These are phyloP conservation scores for Babesia bovis DNA, from an alignment of 169 alveolate species.

Conservation along the genomic window DNA sequence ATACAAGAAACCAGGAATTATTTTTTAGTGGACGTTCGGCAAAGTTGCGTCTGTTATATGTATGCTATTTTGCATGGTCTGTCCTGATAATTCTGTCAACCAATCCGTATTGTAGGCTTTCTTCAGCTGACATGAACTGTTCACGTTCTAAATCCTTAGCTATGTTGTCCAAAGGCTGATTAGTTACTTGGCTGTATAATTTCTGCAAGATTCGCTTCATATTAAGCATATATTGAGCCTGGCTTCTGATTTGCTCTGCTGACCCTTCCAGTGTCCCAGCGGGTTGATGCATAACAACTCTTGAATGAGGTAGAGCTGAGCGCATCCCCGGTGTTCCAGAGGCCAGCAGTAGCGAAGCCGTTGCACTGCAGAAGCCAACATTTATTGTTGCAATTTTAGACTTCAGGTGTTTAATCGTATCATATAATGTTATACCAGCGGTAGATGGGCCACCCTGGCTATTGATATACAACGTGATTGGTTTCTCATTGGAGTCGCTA, in stretches of 20 bases:
- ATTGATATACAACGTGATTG: conserved; percentile 62
- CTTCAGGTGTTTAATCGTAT: conserved; percentile 62
- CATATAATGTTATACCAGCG: conserved; percentile 68
- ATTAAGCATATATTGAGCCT: conserved; percentile 37
- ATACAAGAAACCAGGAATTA: too few species aligned
- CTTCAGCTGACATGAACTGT: conserved; percentile 83
- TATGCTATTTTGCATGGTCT: not conserved
- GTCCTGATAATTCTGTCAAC: conserved; percentile 70
- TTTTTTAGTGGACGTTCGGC: too few species aligned
- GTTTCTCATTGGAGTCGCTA: conserved; percentile 52
- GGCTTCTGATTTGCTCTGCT: conserved; percentile 64
- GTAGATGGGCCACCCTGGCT: conserved; percentile 71
- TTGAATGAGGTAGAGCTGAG: conserved; percentile 59
- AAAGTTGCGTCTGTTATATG: too few species aligned
- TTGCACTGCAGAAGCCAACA: conserved; percentile 74
- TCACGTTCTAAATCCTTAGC: conserved; percentile 78
- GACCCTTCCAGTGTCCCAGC: conserved; percentile 62
- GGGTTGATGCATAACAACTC: conserved; percentile 70
- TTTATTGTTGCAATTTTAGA: conserved; percentile 66
- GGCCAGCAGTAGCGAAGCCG: conserved; percentile 69
- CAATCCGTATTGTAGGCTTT: conserved; percentile 78
- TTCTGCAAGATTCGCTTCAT: conserved; percentile 32
- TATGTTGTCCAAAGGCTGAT: conserved; percentile 68
- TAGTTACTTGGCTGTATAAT: conserved; percentile 66
- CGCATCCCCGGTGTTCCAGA: conserved; percentile 72